Base-by-base conservation (phyloP, 179 eudicot genomes). In the Beta lomatogona region DNA sequence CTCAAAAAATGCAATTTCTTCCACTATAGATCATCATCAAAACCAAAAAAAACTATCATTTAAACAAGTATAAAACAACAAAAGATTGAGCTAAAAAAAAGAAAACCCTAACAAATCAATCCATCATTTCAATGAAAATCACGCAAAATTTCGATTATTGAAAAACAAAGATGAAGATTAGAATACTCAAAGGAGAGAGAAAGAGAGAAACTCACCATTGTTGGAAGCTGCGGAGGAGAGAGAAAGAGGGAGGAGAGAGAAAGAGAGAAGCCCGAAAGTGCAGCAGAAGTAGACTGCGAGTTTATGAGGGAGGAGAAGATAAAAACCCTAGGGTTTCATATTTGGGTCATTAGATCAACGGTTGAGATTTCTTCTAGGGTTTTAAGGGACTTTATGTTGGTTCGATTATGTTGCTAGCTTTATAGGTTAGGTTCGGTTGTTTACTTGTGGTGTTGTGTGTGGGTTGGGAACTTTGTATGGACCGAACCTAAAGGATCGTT, bases 301-400 rank as follows among this genome's bases (percentile, higher is more conserved):
- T 71, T 80, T 77, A 76, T 76, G 76, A 77, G n/a, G 57, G 66
- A 6, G 9, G 44, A 11, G 58, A 22, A 0, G 50, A 12, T 84
- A 63, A 77, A 84, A 84, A 81, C 86, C 86, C 86, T 85, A 84
- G 79, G 80, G 87, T 70, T 72, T 81, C 36, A 44, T 61, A 1
- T 3, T 73, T 13, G 1, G 22, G 0, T 13, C 13, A 21, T 54
- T 71, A 36, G 78, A 77, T 84, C 50, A 12, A 81, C 86, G 86
- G 86, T 15, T 73, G 21, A 0, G 76, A 84, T 84, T 69, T 18
- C 0, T 65, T 77, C 75, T 84, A 81, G 86, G 86, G 79, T 84
- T 84, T 71, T 48, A n/a, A 9, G 4, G 3, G 6, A 1, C 2
- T 7, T 18, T 16, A 41, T 45, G 3, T 69, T 69, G 28, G 66